These are phyloP conservation scores for Camptophora hylomeconis DNA, from an alignment of 2,329 filamentous ascomycete genomes.

Conservation along the genomic window DNA sequence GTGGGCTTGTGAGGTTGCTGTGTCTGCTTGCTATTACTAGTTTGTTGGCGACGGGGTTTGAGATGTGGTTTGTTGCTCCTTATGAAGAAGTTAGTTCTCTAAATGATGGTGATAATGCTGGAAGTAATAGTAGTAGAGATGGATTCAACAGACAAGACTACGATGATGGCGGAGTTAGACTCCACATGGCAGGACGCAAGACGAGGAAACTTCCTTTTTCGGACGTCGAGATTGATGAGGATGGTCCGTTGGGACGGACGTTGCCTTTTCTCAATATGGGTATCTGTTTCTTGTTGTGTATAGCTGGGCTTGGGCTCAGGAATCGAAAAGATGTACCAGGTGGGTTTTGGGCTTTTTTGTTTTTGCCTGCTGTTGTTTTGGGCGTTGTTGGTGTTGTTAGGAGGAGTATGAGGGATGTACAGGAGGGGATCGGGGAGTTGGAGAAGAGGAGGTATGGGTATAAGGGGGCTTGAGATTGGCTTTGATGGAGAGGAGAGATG, in stretches of 20 bases:
- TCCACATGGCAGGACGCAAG: background rate
- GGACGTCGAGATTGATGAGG: conserved; percentile 1
- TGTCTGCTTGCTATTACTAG: conserved; percentile 14
- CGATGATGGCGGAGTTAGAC: background rate
- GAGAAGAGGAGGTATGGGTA: conserved; percentile 16
- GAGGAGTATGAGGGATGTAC: conserved; percentile 14
- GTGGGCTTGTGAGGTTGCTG: conserved; percentile 9
- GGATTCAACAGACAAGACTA: conserved; percentile 2
- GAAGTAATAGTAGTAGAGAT: background rate
- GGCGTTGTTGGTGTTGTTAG: conserved; percentile 12
- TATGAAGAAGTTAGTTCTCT: background rate
- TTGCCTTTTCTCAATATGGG: conserved; percentile 11
- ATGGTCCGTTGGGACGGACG: conserved; percentile 4
- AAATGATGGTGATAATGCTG: conserved; percentile 1
- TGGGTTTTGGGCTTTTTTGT: conserved; percentile 15
- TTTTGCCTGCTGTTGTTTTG: conserved; percentile 14
- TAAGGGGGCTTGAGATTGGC: conserved; percentile 15
- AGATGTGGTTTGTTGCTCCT: conserved; percentile 12
- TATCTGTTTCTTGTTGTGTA: conserved; percentile 9
- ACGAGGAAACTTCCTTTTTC: conserved; percentile 3
- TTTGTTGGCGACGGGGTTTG: conserved; percentile 13
- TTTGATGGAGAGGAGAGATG: too few species aligned
- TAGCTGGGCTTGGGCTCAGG: conserved; percentile 7
- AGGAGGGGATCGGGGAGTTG: conserved; percentile 12
- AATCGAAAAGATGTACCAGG: conserved; percentile 8